A percentile compares a stretch with the other conserved stretches of the same genome.
Conservation (phyloP, 2,329 filamentous ascomycete genomes). For the Fusarium sacchari region DNA sequence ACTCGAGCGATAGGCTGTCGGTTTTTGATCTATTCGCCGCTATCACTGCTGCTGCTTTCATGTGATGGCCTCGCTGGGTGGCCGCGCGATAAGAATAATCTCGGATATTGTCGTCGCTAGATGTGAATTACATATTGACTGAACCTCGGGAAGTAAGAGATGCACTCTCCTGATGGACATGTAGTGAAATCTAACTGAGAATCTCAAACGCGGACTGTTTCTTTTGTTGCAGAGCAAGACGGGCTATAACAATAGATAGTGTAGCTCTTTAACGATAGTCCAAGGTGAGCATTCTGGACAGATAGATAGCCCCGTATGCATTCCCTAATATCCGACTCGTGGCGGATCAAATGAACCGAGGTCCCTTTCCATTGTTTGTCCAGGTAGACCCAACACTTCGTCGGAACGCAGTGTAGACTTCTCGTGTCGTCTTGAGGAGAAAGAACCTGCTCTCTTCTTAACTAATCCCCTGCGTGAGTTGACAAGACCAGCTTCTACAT, state of each 20-base stretch:
- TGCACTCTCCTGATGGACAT: not conserved
- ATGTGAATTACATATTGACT: not conserved
- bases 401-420: not conserved
- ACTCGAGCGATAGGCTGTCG: not conserved
- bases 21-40: not conserved
- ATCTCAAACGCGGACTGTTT: not conserved
- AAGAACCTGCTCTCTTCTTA: not conserved
- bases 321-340: not conserved
- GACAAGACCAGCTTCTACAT: not conserved
- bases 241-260: not conserved
- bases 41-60: not conserved
- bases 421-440: not conserved
- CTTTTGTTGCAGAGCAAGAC: rapidly evolving
- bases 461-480: too few species aligned
- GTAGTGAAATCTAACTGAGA: rapidly evolving
- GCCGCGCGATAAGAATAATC: not conserved
- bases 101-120: not conserved
- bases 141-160: not conserved
- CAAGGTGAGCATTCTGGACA: not conserved
- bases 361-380: not conserved
- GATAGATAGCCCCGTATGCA: too few species aligned
- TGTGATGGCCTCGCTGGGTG: not conserved
- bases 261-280: rapidly evolving
- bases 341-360: not conserved
- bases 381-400: rapidly evolving